Conservation (phyloP, 2,329 filamentous ascomycete genomes). For the Incumbomyces delicatus region DNA sequence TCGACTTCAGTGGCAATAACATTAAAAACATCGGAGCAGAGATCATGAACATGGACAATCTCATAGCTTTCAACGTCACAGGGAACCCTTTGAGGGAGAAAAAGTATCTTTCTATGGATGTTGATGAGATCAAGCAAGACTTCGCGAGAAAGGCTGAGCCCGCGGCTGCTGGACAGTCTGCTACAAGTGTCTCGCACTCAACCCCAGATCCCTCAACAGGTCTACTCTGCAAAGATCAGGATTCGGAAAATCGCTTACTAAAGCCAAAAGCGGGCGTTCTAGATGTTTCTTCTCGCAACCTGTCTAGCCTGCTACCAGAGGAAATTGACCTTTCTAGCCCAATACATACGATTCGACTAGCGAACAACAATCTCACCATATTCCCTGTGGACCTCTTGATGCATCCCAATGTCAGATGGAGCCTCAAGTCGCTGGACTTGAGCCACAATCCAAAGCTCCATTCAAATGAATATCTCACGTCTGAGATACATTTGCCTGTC, state of each 20-base stretch:
- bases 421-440: conserved; percentile 62
- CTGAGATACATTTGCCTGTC: conserved; percentile 58
- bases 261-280: conserved; percentile 36
- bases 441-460: conserved; percentile 60
- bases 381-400: conserved; percentile 60
- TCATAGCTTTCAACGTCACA: conserved; percentile 65
- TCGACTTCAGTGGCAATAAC: conserved; percentile 78
- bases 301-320: conserved; percentile 44
- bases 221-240: conserved; percentile 10
- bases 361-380: conserved; percentile 63
- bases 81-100: conserved; percentile 88
- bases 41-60: conserved; percentile 67
- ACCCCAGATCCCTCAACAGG: conserved; percentile 32
- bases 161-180: conserved; percentile 31
- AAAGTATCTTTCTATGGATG: conserved; percentile 70
- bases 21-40: conserved; percentile 65
- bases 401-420: conserved; percentile 52
- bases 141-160: conserved; percentile 56
- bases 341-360: conserved; percentile 44
- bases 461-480: conserved; percentile 55
- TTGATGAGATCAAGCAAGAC: conserved; percentile 69
- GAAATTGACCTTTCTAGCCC: conserved; percentile 40
- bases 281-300: conserved; percentile 51
- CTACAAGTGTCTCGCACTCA: conserved; percentile 32
- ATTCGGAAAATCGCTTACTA: background rate